These are phyloP conservation scores for Letharia columbiana DNA, from an alignment of 495 filamentous ascomycete genomes.

Conservation along the genomic window DNA sequence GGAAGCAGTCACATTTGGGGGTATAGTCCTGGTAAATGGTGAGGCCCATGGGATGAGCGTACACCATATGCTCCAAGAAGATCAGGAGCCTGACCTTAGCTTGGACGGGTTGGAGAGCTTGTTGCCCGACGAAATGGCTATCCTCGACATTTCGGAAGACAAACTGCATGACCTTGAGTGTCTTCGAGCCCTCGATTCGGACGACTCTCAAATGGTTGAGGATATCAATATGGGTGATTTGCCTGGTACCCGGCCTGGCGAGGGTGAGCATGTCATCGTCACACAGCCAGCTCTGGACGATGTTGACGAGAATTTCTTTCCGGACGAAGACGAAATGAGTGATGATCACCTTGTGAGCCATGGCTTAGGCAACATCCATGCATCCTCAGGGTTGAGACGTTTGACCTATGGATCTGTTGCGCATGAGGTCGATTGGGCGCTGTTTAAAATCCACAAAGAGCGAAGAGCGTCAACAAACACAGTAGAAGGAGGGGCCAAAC, in stretches of 20 bases:
- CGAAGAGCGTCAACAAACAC: conserved; percentile 64
- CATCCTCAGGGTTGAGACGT: conserved; percentile 78
- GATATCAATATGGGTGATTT: conserved; percentile 70
- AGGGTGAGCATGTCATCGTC: conserved; percentile 61
- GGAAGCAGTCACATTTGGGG: conserved; percentile 83
- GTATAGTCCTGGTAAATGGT: conserved; percentile 74
- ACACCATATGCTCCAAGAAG: conserved; percentile 81
- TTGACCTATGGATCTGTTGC: conserved; percentile 54
- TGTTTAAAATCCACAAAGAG: conserved; percentile 69
- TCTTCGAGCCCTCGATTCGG: conserved; percentile 26
- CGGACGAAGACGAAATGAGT: conserved; percentile 50
- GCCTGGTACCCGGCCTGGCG: conserved; percentile 65
- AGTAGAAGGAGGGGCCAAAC: conserved; percentile 41
- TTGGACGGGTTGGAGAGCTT: conserved; percentile 1
- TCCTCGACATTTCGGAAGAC: conserved; percentile 43
- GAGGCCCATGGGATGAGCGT: conserved; percentile 86
- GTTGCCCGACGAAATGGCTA: conserved; percentile 14
- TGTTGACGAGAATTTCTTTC: conserved; percentile 70
- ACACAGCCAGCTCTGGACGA: conserved; percentile 87
- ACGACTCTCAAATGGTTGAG: conserved; percentile 47
- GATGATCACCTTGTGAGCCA: conserved; percentile 70
- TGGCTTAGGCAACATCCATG: conserved; percentile 72
- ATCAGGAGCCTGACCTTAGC: conserved; percentile 42
- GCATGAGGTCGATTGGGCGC: conserved; percentile 94
- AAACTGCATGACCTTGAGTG: conserved; percentile 29